Base-by-base conservation (phyloP, 2,329 filamentous ascomycete genomes). In the Coniochaeta pulveracea region DNA sequence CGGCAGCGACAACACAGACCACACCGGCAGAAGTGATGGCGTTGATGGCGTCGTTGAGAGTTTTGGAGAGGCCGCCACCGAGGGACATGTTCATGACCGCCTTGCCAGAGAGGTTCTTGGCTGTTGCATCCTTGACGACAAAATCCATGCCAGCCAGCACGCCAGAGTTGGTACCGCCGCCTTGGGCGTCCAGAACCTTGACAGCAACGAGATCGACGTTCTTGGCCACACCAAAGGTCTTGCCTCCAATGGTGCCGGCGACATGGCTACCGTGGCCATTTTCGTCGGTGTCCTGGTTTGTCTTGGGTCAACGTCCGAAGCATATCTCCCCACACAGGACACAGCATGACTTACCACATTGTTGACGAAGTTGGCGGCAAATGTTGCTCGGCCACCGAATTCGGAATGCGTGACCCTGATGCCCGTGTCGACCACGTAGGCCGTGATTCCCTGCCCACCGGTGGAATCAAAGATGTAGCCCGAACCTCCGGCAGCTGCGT, bases 251-350 rank as follows among this genome's bases (percentile, higher is more conserved):
- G 11, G 72, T 80, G 16, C 72, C 76, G 8, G 72, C 64, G 17
- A 76, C 72, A 56, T 80, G 76, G 35, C 63, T 74, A 25, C 76
- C 76, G 52, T 80, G 76, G 10, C 75, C 75, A 45, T 76, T 72
- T 42, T 68, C 60, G 34, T 77, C 72, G 4, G 60, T 61, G 46
- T 73, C 48, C 54, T 61, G 25, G 11, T n/a, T n/a, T n/a, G n/a
- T n/a, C n/a, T n/a, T n/a, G n/a, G n/a, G n/a, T n/a, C n/a, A n/a
- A n/a, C n/a, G n/a, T n/a, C n/a, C n/a, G n/a, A n/a, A n/a, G n/a
- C n/a, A n/a, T n/a, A n/a, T n/a, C n/a, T n/a, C n/a, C n/a, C n/a
- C 5, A 23, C 8, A 23, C 7, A 26, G 11, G 19, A 10, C 26
- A 44, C 37, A 25, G 25, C 11, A 5, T 14, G 26, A 60, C 63